Evolutionary conservation across 306 rosid genomes (phyloP), one percentile per base, ranked within the genome.

Genomic region (Morella rubra): DNA sequence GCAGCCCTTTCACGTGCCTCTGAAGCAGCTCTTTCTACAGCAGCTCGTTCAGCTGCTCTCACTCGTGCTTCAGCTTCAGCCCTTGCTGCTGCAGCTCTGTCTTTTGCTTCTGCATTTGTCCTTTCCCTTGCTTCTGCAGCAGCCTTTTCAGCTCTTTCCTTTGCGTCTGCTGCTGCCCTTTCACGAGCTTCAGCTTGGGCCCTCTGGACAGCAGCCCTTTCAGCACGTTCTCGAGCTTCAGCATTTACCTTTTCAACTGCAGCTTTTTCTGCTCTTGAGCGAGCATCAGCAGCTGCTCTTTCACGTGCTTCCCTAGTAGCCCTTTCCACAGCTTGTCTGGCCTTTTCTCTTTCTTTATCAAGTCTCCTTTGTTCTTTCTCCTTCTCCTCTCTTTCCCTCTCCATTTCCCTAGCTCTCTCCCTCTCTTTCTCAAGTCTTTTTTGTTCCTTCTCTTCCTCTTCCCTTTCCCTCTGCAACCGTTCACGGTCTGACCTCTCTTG

Each of bases 241-340:
- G 97, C 84, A 85, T 86, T 87, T 73, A 80, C 97, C 88, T 87
- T 96, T 7, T 60, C 96, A 69, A 91, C 99, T 67, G 99, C 97
- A 55, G 87, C 93, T 84, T 87, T 89, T 77, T 92, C 93, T 82
- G 99, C 99, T 86, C 83, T 96, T 71, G 76, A 61, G 42, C 87
- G 93, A 73, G 99, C 98, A 24, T 86, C 99, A 79, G 79, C 75
- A 68, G 89, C 92, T 73, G 99, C 99, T 88, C 99, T 89, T 76
- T 87, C 99, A 27, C 99, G 99, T 45, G 97, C 99, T 87, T 96
- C 99, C 83, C 99, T 87, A 24, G 99, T 96, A 56, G 99, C 99
- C 83, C 99, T 91, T 84, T 89, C 99, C 73, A 96, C 98, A 60
- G 98, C 99, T 82, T 89, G 98, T 78, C 96, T 92, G 59, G 84